Evolutionary conservation across 768 basidiomycete species (phyloP).

Genomic region (Mycena metata): DNA sequence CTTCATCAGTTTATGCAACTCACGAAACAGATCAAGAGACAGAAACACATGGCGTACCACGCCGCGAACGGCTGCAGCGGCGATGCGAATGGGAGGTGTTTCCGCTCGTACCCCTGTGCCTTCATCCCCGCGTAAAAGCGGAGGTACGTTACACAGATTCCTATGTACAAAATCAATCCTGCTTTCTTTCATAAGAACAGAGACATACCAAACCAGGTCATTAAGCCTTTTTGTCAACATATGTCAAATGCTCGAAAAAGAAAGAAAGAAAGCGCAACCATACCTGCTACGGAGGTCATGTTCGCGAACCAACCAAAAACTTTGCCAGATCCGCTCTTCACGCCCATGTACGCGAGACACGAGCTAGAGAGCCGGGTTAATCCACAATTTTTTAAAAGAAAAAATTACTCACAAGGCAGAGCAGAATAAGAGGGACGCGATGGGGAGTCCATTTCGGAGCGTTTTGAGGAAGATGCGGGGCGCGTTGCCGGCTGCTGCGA

Average conservation of each 20-base stretch:
- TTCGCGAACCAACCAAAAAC: conserved; percentile 88
- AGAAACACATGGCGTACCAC: conserved; percentile 63
- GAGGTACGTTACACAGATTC: conserved; percentile 80
- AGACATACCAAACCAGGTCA: conserved; percentile 78
- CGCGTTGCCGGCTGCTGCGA: conserved; percentile 85
- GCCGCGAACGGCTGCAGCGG: conserved; percentile 81
- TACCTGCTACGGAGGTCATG: conserved; percentile 76
- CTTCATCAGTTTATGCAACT: conserved; percentile 56
- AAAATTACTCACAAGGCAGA: conserved; percentile 62
- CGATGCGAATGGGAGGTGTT: conserved; percentile 77
- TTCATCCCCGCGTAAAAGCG: conserved; percentile 89
- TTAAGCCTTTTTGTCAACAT: no score
- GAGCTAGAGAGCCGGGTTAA: conserved; percentile 42
- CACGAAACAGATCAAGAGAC: conserved; percentile 73
- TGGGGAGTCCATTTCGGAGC: conserved; percentile 78
- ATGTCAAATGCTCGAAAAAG: no score
- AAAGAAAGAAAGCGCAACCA: no score
- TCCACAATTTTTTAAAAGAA: not conserved
- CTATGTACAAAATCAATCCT: not conserved
- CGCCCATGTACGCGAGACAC: conserved; percentile 84
- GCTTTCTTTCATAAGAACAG: not conserved
- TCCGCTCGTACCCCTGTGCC: conserved; percentile 82
- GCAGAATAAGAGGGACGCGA: conserved; percentile 75
- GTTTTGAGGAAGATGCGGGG: conserved; percentile 83
- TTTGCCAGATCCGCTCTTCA: conserved; percentile 70